Conservation (phyloP, 1,284 basidiomycete genomes). For the Puccinia triticina region DNA sequence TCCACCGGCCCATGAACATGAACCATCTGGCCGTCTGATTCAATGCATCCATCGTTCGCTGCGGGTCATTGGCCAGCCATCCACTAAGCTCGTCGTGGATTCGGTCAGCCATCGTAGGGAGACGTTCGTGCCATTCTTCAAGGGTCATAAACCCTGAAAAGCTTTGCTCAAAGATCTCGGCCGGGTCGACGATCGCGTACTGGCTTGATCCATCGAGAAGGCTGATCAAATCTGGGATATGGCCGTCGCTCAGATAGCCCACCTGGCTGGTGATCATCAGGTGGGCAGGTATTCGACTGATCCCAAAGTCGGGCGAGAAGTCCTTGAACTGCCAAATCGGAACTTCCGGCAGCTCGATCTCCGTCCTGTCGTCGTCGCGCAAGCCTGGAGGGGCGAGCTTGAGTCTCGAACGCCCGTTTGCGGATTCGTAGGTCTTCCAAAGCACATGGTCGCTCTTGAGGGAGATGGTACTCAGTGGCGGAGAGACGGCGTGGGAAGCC, state of each 20-base stretch:
- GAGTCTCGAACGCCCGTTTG: constrained; percentile 26
- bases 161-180: constrained; percentile 22
- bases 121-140: constrained; percentile 21
- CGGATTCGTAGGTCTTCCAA: constrained; percentile 41
- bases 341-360: neutral
- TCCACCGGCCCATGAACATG: constrained; percentile 27
- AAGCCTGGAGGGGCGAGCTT: constrained; percentile 32
- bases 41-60: constrained; percentile 25
- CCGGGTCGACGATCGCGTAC: constrained; percentile 10
- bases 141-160: constrained; percentile 16
- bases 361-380: neutral
- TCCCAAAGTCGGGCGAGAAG: constrained; percentile 46
- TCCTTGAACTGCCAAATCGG: constrained; percentile 30
- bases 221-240: constrained; percentile 35
- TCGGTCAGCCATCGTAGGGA: constrained; percentile 18
- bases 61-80: constrained; percentile 33
- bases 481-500: constrained; percentile 8
- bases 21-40: constrained; percentile 19
- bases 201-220: neutral
- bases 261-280: constrained; percentile 31
- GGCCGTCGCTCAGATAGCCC: constrained; percentile 12
- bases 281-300: constrained; percentile 1
- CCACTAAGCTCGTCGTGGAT: constrained; percentile 36
- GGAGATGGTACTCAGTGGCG: constrained; percentile 16
- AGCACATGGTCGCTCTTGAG: constrained; percentile 44